Conservation (phyloP, 2,329 filamentous ascomycete species). For the Onygenales sp. region DNA sequence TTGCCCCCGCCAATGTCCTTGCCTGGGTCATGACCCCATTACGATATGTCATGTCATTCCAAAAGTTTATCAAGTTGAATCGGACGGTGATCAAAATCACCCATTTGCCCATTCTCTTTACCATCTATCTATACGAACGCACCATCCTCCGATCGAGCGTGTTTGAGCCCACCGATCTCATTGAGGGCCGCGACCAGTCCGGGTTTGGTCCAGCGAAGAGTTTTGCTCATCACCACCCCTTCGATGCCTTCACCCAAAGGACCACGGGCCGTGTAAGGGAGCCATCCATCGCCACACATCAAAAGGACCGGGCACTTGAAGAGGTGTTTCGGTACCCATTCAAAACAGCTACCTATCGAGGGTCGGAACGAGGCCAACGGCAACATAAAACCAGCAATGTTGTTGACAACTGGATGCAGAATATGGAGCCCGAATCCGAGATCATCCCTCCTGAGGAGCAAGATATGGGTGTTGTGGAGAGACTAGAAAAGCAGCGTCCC, state of each 20-base stretch:
- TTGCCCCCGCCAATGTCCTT: conserved; percentile 83
- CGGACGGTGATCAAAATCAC: conserved; percentile 85
- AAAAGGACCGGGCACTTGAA: conserved; percentile 81
- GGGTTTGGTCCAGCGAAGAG: conserved; percentile 47
- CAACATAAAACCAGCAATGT: conserved; percentile 68
- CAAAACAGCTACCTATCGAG: conserved; percentile 49
- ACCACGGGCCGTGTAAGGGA: conserved; percentile 57
- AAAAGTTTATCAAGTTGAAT: conserved; percentile 74
- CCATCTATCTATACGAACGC: conserved; percentile 80
- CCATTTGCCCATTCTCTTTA: conserved; percentile 77
- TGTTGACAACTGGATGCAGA: conserved; percentile 85
- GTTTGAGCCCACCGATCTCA: conserved; percentile 74
- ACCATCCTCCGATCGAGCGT: conserved; percentile 64
- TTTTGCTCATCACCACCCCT: conserved; percentile 45
- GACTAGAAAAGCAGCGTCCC: conserved; percentile 43
- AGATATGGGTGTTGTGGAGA: conserved; percentile 48
- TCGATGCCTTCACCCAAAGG: conserved; percentile 64
- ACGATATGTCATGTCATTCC: conserved; percentile 69
- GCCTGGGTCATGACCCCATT: conserved; percentile 82
- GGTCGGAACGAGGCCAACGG: conserved; percentile 50
- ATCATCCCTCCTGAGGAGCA: conserved; percentile 52
- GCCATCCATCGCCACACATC: conserved; percentile 77
- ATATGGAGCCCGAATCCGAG: conserved; percentile 45
- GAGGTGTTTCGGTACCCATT: conserved; percentile 77
- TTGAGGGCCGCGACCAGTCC: conserved; percentile 57